Percentiles rank a stretch among this genome's conserved stretches.
Evolutionary conservation across 257 asterid species (phyloP).

Genomic region (Jaltomata sinuosa): DNA sequence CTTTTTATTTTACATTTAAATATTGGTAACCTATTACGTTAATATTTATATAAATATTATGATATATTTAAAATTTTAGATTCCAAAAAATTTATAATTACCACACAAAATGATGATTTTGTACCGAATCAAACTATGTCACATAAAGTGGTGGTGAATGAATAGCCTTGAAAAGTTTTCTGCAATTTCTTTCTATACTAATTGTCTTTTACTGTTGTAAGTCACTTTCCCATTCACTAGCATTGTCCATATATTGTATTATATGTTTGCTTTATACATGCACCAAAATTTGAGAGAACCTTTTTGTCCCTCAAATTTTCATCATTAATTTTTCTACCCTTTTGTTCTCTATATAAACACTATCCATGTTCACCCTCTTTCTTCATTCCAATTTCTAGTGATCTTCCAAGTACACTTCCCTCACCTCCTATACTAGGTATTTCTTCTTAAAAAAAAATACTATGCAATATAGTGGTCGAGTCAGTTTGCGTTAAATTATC

Average conservation of each 20-base stretch:
- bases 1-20: too few relatives aligned
- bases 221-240: not conserved
- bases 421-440: too few relatives aligned
- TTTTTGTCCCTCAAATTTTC: not conserved
- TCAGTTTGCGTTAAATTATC: not conserved
- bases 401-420: not conserved
- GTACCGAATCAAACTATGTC: too few relatives aligned
- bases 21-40: too few relatives aligned
- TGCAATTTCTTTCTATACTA: not conserved
- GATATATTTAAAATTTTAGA: too few relatives aligned
- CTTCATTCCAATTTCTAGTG: not conserved
- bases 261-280: not conserved
- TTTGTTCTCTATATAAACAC: not conserved
- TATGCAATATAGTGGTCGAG: not conserved
- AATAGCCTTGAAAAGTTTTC: not conserved
- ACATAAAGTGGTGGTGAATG: too few relatives aligned
- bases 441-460: not conserved
- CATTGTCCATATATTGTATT: not conserved
- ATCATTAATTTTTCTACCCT: not conserved
- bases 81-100: too few relatives aligned
- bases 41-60: too few relatives aligned
- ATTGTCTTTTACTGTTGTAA: not conserved
- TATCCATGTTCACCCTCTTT: not conserved
- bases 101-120: too few relatives aligned
- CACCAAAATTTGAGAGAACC: not conserved